Percentiles rank a stretch among this genome's conserved stretches.
Evolutionary conservation across 257 asterid genomes (phyloP).

Genomic region (Solanum pinnatisectum): DNA sequence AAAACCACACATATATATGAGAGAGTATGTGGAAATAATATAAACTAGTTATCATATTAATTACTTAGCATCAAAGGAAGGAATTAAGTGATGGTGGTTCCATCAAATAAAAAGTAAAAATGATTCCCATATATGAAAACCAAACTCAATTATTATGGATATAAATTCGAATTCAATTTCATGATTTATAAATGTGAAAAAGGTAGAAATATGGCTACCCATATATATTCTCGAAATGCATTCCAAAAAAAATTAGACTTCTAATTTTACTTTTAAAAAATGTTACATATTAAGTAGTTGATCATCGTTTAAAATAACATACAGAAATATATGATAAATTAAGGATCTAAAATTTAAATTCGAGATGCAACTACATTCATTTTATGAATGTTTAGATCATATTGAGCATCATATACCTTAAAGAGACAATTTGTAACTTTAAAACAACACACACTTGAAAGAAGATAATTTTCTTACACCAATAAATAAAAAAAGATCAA

Average conservation of each 20-base stretch:
- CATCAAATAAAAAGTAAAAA: neutral
- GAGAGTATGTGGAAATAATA: neutral
- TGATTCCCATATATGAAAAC: neutral
- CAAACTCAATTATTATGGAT: neutral
- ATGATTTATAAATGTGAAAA: neutral
- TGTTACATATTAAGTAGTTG: no score
- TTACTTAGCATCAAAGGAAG: constrained; percentile 12
- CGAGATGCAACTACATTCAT: neutral
- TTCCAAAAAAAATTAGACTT: neutral
- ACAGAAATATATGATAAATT: neutral
- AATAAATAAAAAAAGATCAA: neutral
- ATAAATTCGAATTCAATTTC: neutral
- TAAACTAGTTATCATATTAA: neutral
- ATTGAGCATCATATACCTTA: neutral
- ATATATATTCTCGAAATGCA: neutral
- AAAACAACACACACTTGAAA: neutral
- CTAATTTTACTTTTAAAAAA: neutral
- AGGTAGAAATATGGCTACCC: neutral
- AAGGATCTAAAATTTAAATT: neutral
- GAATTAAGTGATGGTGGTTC: neutral
- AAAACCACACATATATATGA: neutral
- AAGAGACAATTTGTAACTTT: neutral
- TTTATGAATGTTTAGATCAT: neutral
- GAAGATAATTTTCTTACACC: neutral
- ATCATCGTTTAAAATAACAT: neutral